Evolutionary conservation across 352 stramenopile genomes (phyloP).

Genomic region (Thalassiosira pacifica): DNA sequence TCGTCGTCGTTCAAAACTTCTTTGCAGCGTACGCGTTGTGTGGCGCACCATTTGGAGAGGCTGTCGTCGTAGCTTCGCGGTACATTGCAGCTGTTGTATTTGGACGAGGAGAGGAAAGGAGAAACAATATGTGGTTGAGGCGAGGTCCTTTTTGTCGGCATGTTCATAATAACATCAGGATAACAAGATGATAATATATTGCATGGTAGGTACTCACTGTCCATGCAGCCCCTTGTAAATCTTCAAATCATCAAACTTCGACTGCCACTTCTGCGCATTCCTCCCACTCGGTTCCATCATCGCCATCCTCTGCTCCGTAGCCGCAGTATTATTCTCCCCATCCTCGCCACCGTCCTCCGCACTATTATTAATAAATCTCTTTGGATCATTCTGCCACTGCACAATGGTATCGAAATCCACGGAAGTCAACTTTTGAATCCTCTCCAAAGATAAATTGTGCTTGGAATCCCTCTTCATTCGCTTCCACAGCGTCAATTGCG

Average conservation of each 20-base stretch:
- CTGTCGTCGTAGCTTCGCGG: slow-evolving; percentile 19
- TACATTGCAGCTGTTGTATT: slow-evolving; percentile 28
- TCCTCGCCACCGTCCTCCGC: neutral
- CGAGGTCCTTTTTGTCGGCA: neutral
- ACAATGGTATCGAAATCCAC: slow-evolving; percentile 6
- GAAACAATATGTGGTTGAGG: neutral
- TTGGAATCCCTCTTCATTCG: slow-evolving; percentile 36
- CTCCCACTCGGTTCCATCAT: too few species aligned
- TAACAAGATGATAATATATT: slow-evolving; percentile 13
- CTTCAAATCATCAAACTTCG: slow-evolving; percentile 31
- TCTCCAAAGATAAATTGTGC: slow-evolving; percentile 30
- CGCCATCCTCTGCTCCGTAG: slow-evolving; percentile 2
- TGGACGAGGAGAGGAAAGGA: too few species aligned
- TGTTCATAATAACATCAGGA: slow-evolving; percentile 4
- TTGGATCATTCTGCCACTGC: neutral
- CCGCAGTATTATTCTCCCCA: neutral
- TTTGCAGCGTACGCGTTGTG: slow-evolving; percentile 28
- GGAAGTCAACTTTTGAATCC: slow-evolving; percentile 25
- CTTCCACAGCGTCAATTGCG: slow-evolving; percentile 21
- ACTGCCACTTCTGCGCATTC: too few species aligned
- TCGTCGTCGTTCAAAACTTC: slow-evolving; percentile 15
- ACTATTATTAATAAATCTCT: neutral
- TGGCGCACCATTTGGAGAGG: slow-evolving; percentile 41
- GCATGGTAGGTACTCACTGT: slow-evolving; percentile 42
- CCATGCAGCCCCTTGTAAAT: slow-evolving; percentile 35